Percentiles rank a stretch among this genome's conserved stretches.
Evolutionary conservation across 441 rosid genomes (phyloP).

Genomic region (Lepidium campestre): DNA sequence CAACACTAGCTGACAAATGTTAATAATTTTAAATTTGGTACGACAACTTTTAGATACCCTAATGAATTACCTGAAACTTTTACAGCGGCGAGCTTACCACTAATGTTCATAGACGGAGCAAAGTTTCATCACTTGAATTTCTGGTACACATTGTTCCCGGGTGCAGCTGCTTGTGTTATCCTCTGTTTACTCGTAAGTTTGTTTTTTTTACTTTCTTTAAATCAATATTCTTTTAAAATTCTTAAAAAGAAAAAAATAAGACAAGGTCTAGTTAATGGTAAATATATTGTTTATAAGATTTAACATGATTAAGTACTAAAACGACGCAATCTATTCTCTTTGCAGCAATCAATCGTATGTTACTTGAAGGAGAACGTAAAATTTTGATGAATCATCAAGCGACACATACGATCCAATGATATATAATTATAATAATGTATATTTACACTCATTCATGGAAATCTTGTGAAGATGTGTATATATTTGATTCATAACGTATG

Average conservation of each 20-base stretch:
- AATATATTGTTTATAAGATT: background rate
- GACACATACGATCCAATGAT: background rate
- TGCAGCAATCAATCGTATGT: constrained; percentile 82
- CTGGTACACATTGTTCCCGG: constrained; percentile 79
- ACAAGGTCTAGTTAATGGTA: background rate
- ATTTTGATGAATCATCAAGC: constrained; percentile 35
- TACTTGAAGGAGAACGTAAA: constrained; percentile 64
- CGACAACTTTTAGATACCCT: background rate
- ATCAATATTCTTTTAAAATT: background rate
- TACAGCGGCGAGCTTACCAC: constrained; percentile 87
- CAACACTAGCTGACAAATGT: background rate
- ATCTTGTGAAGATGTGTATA: constrained; percentile 5
- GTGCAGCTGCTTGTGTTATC: constrained; percentile 73
- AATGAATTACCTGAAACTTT: background rate
- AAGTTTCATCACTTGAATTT: constrained; percentile 61
- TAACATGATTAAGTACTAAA: background rate
- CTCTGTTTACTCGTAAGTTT: constrained; percentile 67
- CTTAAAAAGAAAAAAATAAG: background rate
- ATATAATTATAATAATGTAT: background rate
- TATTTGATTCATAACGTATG: constrained; percentile 17
- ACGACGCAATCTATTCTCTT: background rate
- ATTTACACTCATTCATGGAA: constrained; percentile 5
- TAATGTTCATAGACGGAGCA: constrained; percentile 77
- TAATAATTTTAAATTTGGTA: background rate
- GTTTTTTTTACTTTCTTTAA: background rate